phyloP scores from a whole-genome alignment of 805 yeast genomes.

The Wickerhamomyces sydowiorum region DNA sequence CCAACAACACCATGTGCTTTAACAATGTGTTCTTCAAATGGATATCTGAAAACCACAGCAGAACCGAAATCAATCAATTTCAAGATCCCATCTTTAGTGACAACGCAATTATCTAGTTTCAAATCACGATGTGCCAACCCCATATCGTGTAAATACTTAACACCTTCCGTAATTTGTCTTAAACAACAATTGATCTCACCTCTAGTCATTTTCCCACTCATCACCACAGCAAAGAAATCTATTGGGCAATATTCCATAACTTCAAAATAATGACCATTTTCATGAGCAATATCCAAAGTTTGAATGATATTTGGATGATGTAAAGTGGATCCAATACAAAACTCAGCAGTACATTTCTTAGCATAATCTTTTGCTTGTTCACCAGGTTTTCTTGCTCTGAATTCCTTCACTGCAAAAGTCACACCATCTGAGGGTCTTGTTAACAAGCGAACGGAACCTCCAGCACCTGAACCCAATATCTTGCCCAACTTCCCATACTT shows the following conservation, averaged over 20 bases:
- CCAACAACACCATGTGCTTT: constrained; percentile 77
- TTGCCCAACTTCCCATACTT: constrained; percentile 74
- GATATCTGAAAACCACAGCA: constrained; percentile 77
- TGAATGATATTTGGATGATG: constrained; percentile 79
- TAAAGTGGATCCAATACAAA: constrained; percentile 77
- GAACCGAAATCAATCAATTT: constrained; percentile 81
- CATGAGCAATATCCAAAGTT: constrained; percentile 60
- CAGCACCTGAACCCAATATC: constrained; percentile 80
- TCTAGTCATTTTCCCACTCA: constrained; percentile 79
- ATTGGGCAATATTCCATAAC: constrained; percentile 84
- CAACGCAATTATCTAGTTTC: constrained; percentile 78
- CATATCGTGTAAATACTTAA: constrained; percentile 64
- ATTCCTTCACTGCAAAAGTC: constrained; percentile 80
- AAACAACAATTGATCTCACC: constrained; percentile 79
- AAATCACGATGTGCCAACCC: constrained; percentile 83
- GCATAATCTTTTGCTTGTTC: constrained; percentile 74
- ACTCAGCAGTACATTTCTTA: constrained; percentile 85
- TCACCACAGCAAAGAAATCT: constrained; percentile 81
- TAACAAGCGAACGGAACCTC: constrained; percentile 75
- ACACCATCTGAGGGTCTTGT: constrained; percentile 63
- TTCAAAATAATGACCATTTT: constrained; percentile 65
- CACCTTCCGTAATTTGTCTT: constrained; percentile 69
- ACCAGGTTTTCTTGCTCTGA: constrained; percentile 63
- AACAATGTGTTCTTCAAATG: constrained; percentile 54
- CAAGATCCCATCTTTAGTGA: constrained; percentile 65